phyloP scores from a whole-genome alignment of 805 yeast species.

The Cyberlindnera euphorbiae region DNA sequence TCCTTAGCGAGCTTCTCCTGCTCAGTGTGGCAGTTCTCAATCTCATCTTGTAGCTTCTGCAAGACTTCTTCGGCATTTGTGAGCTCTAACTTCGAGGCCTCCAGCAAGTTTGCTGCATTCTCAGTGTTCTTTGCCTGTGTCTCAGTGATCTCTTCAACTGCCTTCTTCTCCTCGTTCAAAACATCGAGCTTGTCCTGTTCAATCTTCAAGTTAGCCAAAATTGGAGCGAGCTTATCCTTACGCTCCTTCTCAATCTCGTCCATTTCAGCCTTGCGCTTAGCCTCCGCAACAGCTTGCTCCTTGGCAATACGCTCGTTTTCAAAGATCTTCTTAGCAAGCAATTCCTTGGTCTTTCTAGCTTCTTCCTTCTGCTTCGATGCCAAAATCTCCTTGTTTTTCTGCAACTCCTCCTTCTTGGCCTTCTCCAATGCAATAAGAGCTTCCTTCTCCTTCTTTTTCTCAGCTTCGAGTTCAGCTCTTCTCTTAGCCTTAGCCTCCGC shows the following conservation, averaged over 20 bases:
- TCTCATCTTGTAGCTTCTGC: constrained; percentile 29
- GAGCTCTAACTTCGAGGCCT: constrained; percentile 38
- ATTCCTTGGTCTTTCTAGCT: constrained; percentile 21
- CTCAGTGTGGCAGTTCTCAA: constrained; percentile 27
- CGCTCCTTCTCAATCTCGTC: constrained; percentile 41
- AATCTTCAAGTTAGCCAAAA: constrained; percentile 44
- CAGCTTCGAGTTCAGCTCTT: constrained; percentile 32
- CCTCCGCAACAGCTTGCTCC: constrained; percentile 37
- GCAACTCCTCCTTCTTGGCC: constrained; percentile 32
- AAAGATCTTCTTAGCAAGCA: constrained; percentile 29
- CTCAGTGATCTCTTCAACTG: constrained; percentile 38
- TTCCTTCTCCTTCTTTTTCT: constrained; percentile 29
- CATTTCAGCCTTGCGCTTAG: constrained; percentile 41
- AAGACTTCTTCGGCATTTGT: constrained; percentile 33
- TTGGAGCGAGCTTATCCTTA: constrained; percentile 51
- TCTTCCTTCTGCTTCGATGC: constrained; percentile 29
- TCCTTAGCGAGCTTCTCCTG: constrained; percentile 29
- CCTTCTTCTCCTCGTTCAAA: constrained; percentile 46
- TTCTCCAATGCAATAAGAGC: constrained; percentile 24
- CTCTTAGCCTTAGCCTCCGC: constrained; percentile 39
- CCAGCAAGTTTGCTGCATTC: constrained; percentile 36
- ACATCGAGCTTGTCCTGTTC: constrained; percentile 47
- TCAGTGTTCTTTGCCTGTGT: constrained; percentile 43
- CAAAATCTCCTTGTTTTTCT: constrained; percentile 34
- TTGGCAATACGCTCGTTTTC: constrained; percentile 21